Conservation (phyloP, 1,284 basidiomycete species). For the Fomitopsis pinicola region DNA sequence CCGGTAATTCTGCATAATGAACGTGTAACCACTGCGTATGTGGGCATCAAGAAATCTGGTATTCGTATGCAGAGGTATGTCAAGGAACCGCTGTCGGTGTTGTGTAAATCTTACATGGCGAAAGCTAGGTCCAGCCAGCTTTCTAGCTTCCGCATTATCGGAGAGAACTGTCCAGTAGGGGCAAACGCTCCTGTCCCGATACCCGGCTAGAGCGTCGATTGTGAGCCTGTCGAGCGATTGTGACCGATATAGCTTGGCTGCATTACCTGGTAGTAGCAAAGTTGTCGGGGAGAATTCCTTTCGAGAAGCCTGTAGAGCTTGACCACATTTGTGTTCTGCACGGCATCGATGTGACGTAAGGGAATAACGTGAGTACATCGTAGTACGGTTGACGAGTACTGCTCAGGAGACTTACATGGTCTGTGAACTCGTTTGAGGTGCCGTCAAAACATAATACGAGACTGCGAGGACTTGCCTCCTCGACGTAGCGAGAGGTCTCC, state of each 20-base stretch:
- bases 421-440: no score
- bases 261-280: slow-evolving; percentile 36
- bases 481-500: no score
- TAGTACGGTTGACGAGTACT: no score
- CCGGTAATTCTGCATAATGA: slow-evolving; percentile 58
- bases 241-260: no score
- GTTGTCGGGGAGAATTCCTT: slow-evolving; percentile 31
- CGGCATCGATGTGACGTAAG: no score
- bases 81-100: not conserved
- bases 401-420: no score
- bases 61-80: not conserved
- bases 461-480: no score
- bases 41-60: slow-evolving; percentile 41
- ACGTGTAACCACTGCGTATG: slow-evolving; percentile 57
- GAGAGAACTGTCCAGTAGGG: slow-evolving; percentile 32
- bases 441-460: no score
- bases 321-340: slow-evolving; percentile 36
- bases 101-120: slow-evolving; percentile 32
- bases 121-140: slow-evolving; percentile 41
- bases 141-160: slow-evolving; percentile 31
- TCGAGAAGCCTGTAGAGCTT: slow-evolving; percentile 34
- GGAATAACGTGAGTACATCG: no score
- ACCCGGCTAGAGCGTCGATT: slow-evolving; percentile 36
- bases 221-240: no score
- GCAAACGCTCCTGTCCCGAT: slow-evolving; percentile 45